Percentiles rank a stretch among this genome's conserved stretches.
Conservation (phyloP, 192 early-diverging fungal species). For the Coemansia sp. region DNA sequence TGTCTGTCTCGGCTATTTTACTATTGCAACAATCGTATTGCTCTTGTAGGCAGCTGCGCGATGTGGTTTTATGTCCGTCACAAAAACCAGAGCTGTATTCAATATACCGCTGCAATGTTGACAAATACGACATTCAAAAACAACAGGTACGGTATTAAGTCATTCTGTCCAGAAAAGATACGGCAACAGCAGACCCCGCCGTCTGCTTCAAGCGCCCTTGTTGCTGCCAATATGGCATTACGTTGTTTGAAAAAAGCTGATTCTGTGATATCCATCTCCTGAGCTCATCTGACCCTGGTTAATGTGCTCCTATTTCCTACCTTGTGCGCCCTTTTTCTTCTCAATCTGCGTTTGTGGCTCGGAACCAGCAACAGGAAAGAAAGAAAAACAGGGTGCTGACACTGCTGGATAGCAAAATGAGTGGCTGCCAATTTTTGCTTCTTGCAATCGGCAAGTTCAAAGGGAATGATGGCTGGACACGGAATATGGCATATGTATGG, state of each 20-base stretch:
- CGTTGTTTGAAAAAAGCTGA: too few relatives aligned
- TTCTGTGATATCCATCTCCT: too few relatives aligned
- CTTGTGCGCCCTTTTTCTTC: background rate
- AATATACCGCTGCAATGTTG: conserved; percentile 57
- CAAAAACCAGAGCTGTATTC: conserved; percentile 75
- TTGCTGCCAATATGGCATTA: too few relatives aligned
- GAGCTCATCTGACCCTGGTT: conserved; percentile 5
- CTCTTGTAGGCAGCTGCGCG: conserved; percentile 80
- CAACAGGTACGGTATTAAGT: conserved; percentile 36
- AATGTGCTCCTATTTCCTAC: background rate
- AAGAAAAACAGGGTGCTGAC: background rate
- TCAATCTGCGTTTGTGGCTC: background rate
- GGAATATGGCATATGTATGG: conserved; percentile 3
- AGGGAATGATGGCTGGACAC: background rate
- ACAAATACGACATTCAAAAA: conserved; percentile 58
- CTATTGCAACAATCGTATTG: too few relatives aligned
- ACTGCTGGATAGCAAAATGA: background rate
- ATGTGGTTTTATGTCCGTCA: conserved; percentile 79
- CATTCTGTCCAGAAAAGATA: background rate
- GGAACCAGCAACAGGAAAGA: background rate
- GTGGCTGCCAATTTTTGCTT: background rate
- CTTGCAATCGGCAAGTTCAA: conserved; percentile 5
- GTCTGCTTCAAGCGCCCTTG: too few relatives aligned
- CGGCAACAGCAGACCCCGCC: too few relatives aligned
- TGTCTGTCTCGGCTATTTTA: background rate